Percentiles rank a stretch among this genome's conserved stretches.
phyloP scores from a whole-genome alignment of 2,329 filamentous ascomycete species.

The Stylonectria norvegica region DNA sequence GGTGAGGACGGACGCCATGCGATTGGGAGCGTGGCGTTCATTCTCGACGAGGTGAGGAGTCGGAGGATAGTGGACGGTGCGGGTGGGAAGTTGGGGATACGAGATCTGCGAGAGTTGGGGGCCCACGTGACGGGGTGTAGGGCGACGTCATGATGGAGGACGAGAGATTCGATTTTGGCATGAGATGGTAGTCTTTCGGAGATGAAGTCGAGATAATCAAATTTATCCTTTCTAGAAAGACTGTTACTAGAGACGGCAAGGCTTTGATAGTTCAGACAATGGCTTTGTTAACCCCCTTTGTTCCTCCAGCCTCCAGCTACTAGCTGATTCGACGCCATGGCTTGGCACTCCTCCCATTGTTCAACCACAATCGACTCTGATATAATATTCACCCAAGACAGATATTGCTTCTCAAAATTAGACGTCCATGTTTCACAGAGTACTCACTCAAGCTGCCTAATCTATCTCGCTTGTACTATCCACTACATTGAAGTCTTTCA shows the following conservation, averaged over 20 bases:
- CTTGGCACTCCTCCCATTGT: no score
- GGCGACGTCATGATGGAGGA: constrained; percentile 1
- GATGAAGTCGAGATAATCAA: neutral
- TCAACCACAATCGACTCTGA: no score
- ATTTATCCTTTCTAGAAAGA: neutral
- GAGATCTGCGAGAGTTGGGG: neutral
- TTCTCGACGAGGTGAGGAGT: constrained; percentile 8
- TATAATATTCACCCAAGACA: no score
- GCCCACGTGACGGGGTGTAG: constrained; percentile 9
- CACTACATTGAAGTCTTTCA: no score
- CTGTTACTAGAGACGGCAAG: neutral
- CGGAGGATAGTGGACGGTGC: neutral
- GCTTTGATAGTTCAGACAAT: no score
- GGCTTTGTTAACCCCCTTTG: no score
- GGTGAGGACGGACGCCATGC: constrained; percentile 15
- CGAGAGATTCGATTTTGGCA: neutral
- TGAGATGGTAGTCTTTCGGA: neutral
- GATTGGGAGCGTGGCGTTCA: constrained; percentile 11
- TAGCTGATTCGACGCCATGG: no score
- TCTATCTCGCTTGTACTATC: no score
- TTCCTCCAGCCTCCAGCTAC: no score
- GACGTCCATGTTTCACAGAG: no score
- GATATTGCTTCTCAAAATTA: no score
- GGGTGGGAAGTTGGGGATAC: neutral
- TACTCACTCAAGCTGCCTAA: no score